Conservation (phyloP, 2,329 filamentous ascomycete species). For the Sclerotinia subarctica region DNA sequence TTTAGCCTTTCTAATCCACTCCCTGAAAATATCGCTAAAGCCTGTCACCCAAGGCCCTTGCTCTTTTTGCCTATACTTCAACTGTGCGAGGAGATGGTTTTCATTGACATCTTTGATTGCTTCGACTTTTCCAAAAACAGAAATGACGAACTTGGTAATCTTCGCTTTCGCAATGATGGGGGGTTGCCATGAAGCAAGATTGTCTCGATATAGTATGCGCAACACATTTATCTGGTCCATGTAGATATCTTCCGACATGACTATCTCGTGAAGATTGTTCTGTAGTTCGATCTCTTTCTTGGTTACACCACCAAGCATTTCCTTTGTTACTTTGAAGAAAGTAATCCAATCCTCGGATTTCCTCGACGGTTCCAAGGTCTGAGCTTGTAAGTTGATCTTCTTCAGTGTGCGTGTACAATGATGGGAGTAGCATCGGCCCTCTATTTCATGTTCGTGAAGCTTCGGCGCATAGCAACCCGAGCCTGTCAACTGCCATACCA, state of each 20-base stretch:
- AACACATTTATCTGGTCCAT: slow-evolving; percentile 88
- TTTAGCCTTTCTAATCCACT: slow-evolving; percentile 96
- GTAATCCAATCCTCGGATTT: slow-evolving; percentile 78
- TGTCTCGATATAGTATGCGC: slow-evolving; percentile 79
- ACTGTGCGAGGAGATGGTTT: slow-evolving; percentile 83
- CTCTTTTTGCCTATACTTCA: slow-evolving; percentile 95
- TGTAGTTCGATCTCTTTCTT: slow-evolving; percentile 91
- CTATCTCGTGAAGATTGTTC: slow-evolving; percentile 92
- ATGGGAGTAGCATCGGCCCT: slow-evolving; percentile 84
- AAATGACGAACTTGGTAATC: slow-evolving; percentile 73
- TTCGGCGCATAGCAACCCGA: slow-evolving; percentile 86
- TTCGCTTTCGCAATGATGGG: slow-evolving; percentile 77
- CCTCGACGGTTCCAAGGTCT: slow-evolving; percentile 66
- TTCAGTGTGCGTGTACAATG: slow-evolving; percentile 92
- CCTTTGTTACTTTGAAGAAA: slow-evolving; percentile 80
- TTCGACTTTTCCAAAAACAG: slow-evolving; percentile 90
- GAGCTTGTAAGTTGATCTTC: slow-evolving; percentile 82
- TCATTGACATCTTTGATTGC: slow-evolving; percentile 87
- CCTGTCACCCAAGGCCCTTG: slow-evolving; percentile 92
- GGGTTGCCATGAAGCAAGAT: slow-evolving; percentile 68
- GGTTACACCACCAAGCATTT: slow-evolving; percentile 65
- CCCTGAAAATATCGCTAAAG: slow-evolving; percentile 94
- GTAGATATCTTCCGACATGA: slow-evolving; percentile 87
- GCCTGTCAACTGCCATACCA: slow-evolving; percentile 89
- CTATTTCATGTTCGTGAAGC: slow-evolving; percentile 62